Percentiles rank a stretch among this genome's conserved stretches.
These are phyloP conservation scores for Phytophthora constricta DNA, from an alignment of 352 stramenopile species.

Conservation along the genomic window DNA sequence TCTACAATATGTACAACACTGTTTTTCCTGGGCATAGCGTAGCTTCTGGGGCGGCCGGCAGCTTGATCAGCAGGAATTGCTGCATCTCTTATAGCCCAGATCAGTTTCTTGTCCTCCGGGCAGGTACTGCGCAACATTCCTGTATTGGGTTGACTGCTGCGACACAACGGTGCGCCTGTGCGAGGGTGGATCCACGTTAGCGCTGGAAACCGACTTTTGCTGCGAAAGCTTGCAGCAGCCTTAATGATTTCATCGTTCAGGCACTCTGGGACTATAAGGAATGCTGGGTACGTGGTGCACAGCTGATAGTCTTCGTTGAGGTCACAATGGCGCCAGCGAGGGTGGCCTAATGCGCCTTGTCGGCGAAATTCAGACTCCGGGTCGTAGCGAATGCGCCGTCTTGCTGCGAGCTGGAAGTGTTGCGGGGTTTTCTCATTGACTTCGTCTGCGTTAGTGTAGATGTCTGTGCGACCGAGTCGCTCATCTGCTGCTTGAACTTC, in stretches of 20 bases:
- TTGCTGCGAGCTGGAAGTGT: slow-evolving; percentile 44
- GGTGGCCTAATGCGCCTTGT: slow-evolving; percentile 69
- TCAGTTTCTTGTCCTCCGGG: slow-evolving; percentile 90
- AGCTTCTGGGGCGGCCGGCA: slow-evolving; percentile 11
- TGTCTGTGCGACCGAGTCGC: slow-evolving; percentile 34
- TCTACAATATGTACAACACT: slow-evolving; percentile 90
- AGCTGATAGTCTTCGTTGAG: slow-evolving; percentile 78
- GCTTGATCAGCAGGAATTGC: slow-evolving; percentile 58
- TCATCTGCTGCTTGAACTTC: slow-evolving; percentile 55
- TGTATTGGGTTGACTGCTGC: slow-evolving; percentile 95
- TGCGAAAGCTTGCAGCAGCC: slow-evolving; percentile 73
- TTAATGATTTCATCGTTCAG: slow-evolving; percentile 75
- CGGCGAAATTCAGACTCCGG: slow-evolving; percentile 62
- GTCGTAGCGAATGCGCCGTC: slow-evolving; percentile 80
- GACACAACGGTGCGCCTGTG: slow-evolving; percentile 93
- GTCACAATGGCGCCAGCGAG: slow-evolving; percentile 64
- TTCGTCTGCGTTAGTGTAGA: slow-evolving; percentile 16
- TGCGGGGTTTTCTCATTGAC: slow-evolving; percentile 40
- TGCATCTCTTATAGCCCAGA: slow-evolving; percentile 87
- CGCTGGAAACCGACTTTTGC: slow-evolving; percentile 77
- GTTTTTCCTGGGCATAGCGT: slow-evolving; percentile 67
- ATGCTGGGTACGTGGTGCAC: slow-evolving; percentile 73
- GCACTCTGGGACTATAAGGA: slow-evolving; percentile 71
- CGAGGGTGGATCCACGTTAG: slow-evolving; percentile 92
- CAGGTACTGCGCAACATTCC: slow-evolving; percentile 94